Base-by-base conservation (phyloP, 768 basidiomycete genomes). In the Neoboletus subvelutipes region DNA sequence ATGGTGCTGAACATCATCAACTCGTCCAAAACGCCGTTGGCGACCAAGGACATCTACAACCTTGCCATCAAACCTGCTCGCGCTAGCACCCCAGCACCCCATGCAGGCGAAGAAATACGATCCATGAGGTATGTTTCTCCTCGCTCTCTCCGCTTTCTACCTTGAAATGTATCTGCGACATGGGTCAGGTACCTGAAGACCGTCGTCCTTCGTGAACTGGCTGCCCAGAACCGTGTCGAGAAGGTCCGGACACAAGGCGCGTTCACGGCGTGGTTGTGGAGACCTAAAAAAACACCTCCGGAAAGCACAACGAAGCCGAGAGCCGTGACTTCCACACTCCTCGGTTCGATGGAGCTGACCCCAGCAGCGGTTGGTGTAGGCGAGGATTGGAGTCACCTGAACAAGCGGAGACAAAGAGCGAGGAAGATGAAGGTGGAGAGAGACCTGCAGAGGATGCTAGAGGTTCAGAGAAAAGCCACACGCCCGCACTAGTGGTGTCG, bases 311-410 rank as follows among this genome's bases (percentile, higher is more conserved):
- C 34, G 31, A 59, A 61, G 34, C 31, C 50, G 26, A 50, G 33
- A 18, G 22, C 22, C 8, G 22, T 4, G 13, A 15, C 50, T 0
- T n/a, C 58, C 22, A 31, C 52, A 28, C 33, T 31, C 17, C 22
- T 50, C 3, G 51, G 34, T 17, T 20, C 50, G 31, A 48, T 51
- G 40, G 60, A 45, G 34, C 39, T 67, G n/a, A 56, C 69, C 0
- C 62, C 70, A 4, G 66, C 63, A 17, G 70, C 70, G 12, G 68
- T 71, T 10, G 70, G 72, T 2, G 70, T 70, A 3, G 71, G 72
- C 29, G 72, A 69, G 50, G 84, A 88, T 61, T 77, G 76, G 67
- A 73, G 77, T 8, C 84, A 87, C 66, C 69, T 88, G 55, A 88
- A 78, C 69, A 80, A 73, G 62, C 74, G 83, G 54, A 71, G 85